A percentile compares a stretch with the other conserved stretches of the same genome.
Evolutionary conservation across 768 basidiomycete genomes (phyloP).

Genomic region (Lyophyllum semitale): DNA sequence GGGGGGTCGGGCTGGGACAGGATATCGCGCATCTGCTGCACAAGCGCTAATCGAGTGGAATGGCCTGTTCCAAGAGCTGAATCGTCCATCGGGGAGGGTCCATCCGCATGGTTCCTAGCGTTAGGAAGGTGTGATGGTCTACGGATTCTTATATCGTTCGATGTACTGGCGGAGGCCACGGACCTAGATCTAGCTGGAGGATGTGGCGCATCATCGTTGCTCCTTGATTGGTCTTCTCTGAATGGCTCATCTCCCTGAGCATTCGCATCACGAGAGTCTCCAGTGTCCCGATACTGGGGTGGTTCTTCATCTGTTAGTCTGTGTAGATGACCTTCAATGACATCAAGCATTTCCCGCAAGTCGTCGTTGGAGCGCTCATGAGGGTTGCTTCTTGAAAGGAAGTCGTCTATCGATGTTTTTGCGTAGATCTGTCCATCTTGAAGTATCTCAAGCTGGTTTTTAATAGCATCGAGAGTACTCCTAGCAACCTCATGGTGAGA

Average conservation of each 20-base stretch:
- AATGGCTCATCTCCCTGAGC: background rate
- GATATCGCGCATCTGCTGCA: background rate
- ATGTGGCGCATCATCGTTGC: background rate
- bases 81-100: background rate
- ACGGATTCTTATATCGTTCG: background rate
- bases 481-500: background rate
- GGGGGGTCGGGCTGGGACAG: background rate
- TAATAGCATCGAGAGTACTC: background rate
- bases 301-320: background rate
- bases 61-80: background rate
- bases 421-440: background rate
- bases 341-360: background rate
- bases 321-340: background rate
- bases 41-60: background rate
- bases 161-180: too few species aligned
- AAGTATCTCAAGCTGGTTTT: background rate
- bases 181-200: background rate
- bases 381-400: background rate
- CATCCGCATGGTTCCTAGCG: background rate
- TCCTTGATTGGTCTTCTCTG: background rate
- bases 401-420: background rate
- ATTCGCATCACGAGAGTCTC: background rate
- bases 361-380: background rate
- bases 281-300: background rate
- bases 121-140: background rate